Conservation (phyloP, 2,329 filamentous ascomycete genomes). For the Macrophomina phaseolina region DNA sequence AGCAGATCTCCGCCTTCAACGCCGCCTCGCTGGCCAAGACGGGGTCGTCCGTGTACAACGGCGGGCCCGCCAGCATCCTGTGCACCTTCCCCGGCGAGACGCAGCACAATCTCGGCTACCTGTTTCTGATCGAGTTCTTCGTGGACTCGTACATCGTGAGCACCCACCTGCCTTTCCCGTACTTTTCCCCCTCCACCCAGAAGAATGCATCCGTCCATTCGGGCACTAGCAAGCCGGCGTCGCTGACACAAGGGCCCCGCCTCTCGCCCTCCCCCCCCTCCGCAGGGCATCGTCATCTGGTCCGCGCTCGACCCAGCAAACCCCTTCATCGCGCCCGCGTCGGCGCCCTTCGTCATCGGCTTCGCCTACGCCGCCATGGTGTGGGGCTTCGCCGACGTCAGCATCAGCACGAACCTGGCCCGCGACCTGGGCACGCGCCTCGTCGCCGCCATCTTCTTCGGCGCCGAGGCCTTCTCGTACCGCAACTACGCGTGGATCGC, state of each 20-base stretch:
- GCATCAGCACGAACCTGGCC: conserved; percentile 63
- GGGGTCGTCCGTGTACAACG: conserved; percentile 50
- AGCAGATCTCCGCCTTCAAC: conserved; percentile 53
- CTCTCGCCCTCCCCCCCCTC: neutral
- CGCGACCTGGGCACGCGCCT: conserved; percentile 65
- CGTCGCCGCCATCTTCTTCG: conserved; percentile 64
- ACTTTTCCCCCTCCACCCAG: neutral
- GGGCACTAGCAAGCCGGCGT: too few species aligned
- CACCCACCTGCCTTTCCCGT: conserved; percentile 2
- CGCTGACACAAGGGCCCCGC: too few species aligned
- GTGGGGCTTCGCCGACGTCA: conserved; percentile 63
- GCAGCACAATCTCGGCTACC: conserved; percentile 61
- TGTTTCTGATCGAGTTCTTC: conserved; percentile 66
- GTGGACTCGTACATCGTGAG: conserved; percentile 60
- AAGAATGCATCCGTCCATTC: too few species aligned
- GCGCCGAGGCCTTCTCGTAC: conserved; percentile 56
- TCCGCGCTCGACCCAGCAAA: conserved; percentile 63
- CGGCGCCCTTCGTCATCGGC: conserved; percentile 61
- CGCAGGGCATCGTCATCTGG: conserved; percentile 62
- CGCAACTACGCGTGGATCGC: conserved; percentile 59
- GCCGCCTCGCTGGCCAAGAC: conserved; percentile 48
- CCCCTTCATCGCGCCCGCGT: conserved; percentile 58
- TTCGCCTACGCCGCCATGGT: conserved; percentile 60
- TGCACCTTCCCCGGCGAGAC: conserved; percentile 58
- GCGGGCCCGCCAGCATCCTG: conserved; percentile 61